Evolutionary conservation across 306 rosid genomes (phyloP).

Genomic region (Sicyos edulis): DNA sequence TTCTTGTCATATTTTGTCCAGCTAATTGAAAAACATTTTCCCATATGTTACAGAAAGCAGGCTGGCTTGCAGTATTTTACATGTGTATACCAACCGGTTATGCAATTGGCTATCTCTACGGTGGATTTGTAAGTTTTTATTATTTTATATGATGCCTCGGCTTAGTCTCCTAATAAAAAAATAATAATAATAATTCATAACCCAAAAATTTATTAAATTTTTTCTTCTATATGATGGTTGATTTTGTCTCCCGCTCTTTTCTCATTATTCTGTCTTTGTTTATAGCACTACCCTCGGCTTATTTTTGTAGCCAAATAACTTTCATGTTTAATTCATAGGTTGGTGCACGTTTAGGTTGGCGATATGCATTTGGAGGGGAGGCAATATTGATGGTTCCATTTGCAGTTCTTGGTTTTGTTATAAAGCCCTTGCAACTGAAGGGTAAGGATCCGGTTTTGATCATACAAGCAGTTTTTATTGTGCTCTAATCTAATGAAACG

Average conservation of each 20-base stretch:
- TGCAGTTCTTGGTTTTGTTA: slow-evolving; percentile 55
- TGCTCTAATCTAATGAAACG: not conserved
- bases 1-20: not conserved
- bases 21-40: slow-evolving; percentile 18
- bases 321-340: slow-evolving; percentile 38
- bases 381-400: slow-evolving; percentile 74
- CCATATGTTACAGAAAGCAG: slow-evolving; percentile 55
- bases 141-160: not conserved
- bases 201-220: not conserved
- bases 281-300: too few species aligned
- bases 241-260: not conserved
- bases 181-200: not conserved
- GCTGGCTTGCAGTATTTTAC: slow-evolving; percentile 67
- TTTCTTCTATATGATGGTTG: not conserved
- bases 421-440: slow-evolving; percentile 75
- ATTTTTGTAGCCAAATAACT: not conserved
- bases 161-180: not conserved
- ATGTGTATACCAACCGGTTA: slow-evolving; percentile 83
- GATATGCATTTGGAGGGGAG: slow-evolving; percentile 64
- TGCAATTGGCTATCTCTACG: slow-evolving; percentile 77
- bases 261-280: slow-evolving; percentile 1
- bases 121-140: slow-evolving; percentile 61
- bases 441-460: slow-evolving; percentile 34
- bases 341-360: slow-evolving; percentile 62
- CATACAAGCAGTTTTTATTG: not conserved